These are phyloP conservation scores for Clarkia xantiana DNA, from an alignment of 345 rosid species.

Conservation along the genomic window DNA sequence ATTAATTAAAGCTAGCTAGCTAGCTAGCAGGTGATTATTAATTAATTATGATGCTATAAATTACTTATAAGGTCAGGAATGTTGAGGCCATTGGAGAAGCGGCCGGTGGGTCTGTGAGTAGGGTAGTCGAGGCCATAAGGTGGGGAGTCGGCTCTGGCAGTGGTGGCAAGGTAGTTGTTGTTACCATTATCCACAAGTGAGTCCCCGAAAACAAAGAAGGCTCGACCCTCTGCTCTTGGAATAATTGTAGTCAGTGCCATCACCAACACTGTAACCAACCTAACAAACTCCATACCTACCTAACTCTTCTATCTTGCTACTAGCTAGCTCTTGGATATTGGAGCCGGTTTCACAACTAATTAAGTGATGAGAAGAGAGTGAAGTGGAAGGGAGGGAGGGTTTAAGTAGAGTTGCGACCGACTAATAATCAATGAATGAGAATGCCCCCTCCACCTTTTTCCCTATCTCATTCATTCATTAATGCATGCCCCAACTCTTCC, in stretches of 20 bases:
- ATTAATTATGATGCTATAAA: neutral
- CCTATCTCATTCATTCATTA: too few relatives aligned
- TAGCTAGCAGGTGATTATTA: neutral
- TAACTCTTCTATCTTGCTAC: too few relatives aligned
- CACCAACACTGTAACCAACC: slow-evolving; percentile 6
- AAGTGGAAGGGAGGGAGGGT: too few relatives aligned
- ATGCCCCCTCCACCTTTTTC: too few relatives aligned
- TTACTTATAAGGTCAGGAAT: slow-evolving; percentile 59
- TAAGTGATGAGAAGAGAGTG: too few relatives aligned
- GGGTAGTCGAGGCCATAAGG: slow-evolving; percentile 74
- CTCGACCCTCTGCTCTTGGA: slow-evolving; percentile 26
- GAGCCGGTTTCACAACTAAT: too few relatives aligned
- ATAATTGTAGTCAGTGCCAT: neutral
- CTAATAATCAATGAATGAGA: too few relatives aligned
- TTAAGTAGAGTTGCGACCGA: too few relatives aligned
- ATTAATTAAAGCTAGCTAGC: neutral
- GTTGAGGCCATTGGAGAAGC: slow-evolving; percentile 67
- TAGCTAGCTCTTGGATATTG: too few relatives aligned
- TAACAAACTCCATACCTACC: too few relatives aligned
- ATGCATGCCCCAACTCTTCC: too few relatives aligned
- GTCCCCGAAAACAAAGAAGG: slow-evolving; percentile 66
- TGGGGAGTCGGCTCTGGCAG: slow-evolving; percentile 59
- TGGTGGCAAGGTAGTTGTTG: slow-evolving; percentile 52
- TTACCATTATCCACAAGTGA: slow-evolving; percentile 74
- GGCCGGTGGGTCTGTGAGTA: slow-evolving; percentile 43